phyloP scores from a whole-genome alignment of 2,329 filamentous ascomycete genomes.

The Phialophora verrucosa region DNA sequence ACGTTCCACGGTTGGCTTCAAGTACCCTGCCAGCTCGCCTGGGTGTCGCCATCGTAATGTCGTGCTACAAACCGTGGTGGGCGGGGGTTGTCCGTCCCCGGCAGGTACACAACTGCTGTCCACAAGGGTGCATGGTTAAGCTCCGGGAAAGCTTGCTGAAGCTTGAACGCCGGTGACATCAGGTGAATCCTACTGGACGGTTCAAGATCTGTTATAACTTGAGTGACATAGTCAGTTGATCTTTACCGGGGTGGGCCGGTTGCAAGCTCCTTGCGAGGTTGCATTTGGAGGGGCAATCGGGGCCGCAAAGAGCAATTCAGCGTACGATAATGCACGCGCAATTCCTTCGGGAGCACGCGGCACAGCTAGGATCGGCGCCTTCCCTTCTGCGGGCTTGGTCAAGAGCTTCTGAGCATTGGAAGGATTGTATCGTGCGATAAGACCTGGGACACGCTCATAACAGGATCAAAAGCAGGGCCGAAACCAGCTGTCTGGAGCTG shows the following conservation, averaged over 20 bases:
- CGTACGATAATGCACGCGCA: background rate
- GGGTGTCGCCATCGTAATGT: background rate
- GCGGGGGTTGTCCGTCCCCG: background rate
- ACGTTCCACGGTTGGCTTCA: background rate
- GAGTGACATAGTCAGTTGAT: background rate
- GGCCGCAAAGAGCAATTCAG: background rate
- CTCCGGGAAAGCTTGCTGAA: slow-evolving; percentile 1
- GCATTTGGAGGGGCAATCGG: slow-evolving; percentile 1
- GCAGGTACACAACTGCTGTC: background rate
- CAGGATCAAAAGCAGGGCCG: background rate
- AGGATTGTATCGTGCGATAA: background rate
- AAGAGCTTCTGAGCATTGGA: background rate
- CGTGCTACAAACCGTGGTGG: background rate
- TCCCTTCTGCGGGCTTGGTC: background rate
- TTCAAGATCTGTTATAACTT: background rate
- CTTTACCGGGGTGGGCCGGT: background rate
- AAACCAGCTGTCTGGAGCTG: background rate
- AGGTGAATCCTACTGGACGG: background rate
- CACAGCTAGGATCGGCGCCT: background rate
- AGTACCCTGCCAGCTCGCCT: background rate
- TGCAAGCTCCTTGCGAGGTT: background rate
- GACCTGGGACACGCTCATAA: background rate
- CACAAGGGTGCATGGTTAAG: background rate
- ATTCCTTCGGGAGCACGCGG: background rate
- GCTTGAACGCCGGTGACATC: background rate